Percentiles rank a stretch among this genome's conserved stretches.
These are phyloP conservation scores for Phialocephala sp. DNA, from an alignment of 2,329 filamentous ascomycete species.

Conservation along the genomic window DNA sequence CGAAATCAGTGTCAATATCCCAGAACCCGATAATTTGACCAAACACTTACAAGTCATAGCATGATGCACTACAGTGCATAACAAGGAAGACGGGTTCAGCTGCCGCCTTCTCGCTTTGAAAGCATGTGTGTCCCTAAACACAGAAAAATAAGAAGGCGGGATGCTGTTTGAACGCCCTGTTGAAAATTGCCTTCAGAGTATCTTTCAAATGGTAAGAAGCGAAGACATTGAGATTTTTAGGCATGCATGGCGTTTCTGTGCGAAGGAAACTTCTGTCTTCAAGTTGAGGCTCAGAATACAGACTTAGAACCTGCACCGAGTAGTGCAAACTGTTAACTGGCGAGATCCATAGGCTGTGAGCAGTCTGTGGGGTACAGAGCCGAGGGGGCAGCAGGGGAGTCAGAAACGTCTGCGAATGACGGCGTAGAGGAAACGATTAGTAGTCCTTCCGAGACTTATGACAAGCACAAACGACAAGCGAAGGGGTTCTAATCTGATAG, in stretches of 20 bases:
- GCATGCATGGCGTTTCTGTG: neutral
- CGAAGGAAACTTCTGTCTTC: neutral
- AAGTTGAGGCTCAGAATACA: neutral
- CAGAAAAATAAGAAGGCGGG: too few species aligned
- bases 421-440: neutral
- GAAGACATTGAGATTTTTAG: too few species aligned
- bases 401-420: neutral
- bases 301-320: too few species aligned
- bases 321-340: too few species aligned
- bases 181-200: too few species aligned
- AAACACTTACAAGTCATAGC: constrained; percentile 14
- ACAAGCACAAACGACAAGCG: too few species aligned
- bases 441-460: neutral
- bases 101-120: constrained; percentile 18
- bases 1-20: neutral
- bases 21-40: neutral
- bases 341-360: too few species aligned
- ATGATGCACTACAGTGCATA: constrained; percentile 14
- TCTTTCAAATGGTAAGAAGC: neutral
- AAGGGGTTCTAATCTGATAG: neutral
- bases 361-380: too few species aligned
- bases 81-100: constrained; percentile 17
- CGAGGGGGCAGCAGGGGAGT: constrained; percentile 24
- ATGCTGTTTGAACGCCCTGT: constrained; percentile 16
- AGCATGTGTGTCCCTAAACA: constrained; percentile 21